Evolutionary conservation across 139 green algal species (phyloP).

Genomic region (Gonium pectorale): DNA sequence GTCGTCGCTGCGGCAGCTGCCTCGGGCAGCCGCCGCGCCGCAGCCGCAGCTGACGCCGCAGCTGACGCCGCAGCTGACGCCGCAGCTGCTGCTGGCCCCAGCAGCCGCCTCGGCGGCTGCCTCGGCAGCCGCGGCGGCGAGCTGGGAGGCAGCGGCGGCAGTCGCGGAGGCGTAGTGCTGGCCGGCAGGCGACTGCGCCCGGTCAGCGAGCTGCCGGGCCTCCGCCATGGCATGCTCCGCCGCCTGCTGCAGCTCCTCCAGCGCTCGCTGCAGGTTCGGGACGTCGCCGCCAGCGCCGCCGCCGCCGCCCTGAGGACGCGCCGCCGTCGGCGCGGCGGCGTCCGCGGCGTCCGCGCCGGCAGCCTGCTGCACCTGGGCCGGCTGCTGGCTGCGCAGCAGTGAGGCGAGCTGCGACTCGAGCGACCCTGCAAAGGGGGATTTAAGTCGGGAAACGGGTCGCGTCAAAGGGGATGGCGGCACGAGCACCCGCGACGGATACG

Average conservation of each 20-base stretch:
- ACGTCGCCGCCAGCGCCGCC: too few species aligned
- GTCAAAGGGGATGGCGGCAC: too few species aligned
- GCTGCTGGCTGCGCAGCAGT: constrained; percentile 44
- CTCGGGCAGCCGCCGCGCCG: neutral
- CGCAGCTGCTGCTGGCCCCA: neutral
- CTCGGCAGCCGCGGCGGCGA: too few species aligned
- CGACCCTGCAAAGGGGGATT: constrained; percentile 27
- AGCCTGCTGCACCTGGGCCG: neutral
- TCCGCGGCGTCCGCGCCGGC: neutral
- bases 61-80: neutral
- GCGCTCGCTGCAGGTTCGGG: neutral
- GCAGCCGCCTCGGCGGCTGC: too few species aligned
- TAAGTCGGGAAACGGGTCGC: neutral
- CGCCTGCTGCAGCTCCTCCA: neutral
- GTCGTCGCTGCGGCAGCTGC: neutral
- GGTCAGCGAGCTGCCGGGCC: neutral
- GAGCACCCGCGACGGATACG: too few species aligned
- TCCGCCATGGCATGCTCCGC: too few species aligned
- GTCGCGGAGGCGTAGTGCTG: too few species aligned
- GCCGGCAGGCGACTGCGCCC: too few species aligned
- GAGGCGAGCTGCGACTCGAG: constrained; percentile 53
- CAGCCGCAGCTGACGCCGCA: neutral
- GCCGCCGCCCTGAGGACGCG: neutral
- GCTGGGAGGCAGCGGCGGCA: too few species aligned
- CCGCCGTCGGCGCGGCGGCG: neutral